phyloP scores from a whole-genome alignment of 179 eudicot genomes.

The Nepenthes alata region DNA sequence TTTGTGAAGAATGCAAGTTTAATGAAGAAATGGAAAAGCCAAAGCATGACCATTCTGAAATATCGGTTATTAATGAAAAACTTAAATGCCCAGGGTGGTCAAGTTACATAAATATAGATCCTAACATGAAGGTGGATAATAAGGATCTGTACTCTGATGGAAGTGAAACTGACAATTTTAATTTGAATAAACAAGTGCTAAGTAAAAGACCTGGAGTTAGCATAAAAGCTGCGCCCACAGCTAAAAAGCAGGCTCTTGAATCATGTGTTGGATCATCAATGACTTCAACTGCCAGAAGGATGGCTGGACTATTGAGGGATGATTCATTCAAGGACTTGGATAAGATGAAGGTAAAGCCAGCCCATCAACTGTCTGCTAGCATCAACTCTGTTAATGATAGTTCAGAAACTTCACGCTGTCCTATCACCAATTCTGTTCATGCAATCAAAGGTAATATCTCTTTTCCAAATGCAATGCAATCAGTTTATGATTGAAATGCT shows the following conservation, averaged over 20 bases:
- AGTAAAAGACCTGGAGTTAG: slow-evolving; percentile 46
- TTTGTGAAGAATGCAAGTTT: slow-evolving; percentile 65
- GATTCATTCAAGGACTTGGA: slow-evolving; percentile 36
- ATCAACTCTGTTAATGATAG: slow-evolving; percentile 18
- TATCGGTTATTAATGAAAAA: slow-evolving; percentile 31
- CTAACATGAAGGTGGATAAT: slow-evolving; percentile 18
- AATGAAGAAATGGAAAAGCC: slow-evolving; percentile 24
- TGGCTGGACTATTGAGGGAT: slow-evolving; percentile 39
- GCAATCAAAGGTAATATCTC: slow-evolving; percentile 19
- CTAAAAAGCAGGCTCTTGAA: slow-evolving; percentile 52
- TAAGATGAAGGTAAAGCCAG: slow-evolving; percentile 37
- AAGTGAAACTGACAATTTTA: slow-evolving; percentile 22
- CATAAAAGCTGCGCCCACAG: slow-evolving; percentile 37
- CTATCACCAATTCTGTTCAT: slow-evolving; percentile 19
- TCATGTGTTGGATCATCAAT: slow-evolving; percentile 37
- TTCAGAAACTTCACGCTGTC: slow-evolving; percentile 34
- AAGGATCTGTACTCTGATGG: slow-evolving; percentile 23
- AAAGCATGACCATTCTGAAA: slow-evolving; percentile 19
- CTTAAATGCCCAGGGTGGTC: slow-evolving; percentile 24
- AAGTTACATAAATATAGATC: slow-evolving; percentile 15
- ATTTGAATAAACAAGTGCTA: slow-evolving; percentile 21
- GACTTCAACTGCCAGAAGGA: slow-evolving; percentile 20
- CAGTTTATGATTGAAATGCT: slow-evolving; percentile 1
- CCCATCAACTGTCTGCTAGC: slow-evolving; percentile 26
- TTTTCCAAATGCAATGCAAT: neutral